These are phyloP conservation scores for Zoysia matrella DNA, from an alignment of 202 grass and related monocot species.

Conservation along the genomic window DNA sequence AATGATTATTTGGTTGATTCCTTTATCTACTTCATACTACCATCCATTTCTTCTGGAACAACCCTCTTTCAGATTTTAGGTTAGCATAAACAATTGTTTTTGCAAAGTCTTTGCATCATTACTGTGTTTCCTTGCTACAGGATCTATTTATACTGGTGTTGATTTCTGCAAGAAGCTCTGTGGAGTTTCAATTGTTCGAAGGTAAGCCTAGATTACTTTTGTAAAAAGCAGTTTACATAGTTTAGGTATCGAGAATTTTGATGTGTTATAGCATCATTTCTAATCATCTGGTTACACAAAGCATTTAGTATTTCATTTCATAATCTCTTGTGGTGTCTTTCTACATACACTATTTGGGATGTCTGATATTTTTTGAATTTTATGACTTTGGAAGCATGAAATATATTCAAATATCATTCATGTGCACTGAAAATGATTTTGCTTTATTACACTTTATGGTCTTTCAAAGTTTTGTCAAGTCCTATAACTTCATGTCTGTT, in stretches of 20 bases:
- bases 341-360: conserved; percentile 3
- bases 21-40: conserved; percentile 13
- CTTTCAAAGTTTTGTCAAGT: neutral
- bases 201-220: conserved; percentile 49
- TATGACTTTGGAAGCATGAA: neutral
- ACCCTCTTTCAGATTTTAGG: conserved; percentile 24
- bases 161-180: conserved; percentile 52
- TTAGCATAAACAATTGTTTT: conserved; percentile 25
- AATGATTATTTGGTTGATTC: neutral
- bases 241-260: neutral
- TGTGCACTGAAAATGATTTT: neutral
- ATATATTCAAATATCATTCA: neutral
- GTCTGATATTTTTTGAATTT: neutral
- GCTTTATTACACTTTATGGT: neutral
- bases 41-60: conserved; percentile 27
- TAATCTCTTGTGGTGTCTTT: neutral
- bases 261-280: conserved; percentile 3
- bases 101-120: conserved; percentile 21
- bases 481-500: neutral
- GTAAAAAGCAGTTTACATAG: neutral
- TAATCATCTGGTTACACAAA: neutral
- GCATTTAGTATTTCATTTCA: conserved; percentile 19
- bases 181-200: neutral
- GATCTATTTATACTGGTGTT: conserved; percentile 82
- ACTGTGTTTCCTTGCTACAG: conserved; percentile 22